A percentile compares a stretch with the other conserved stretches of the same genome.
phyloP scores from a whole-genome alignment of 2,329 filamentous ascomycete genomes.

The Domatiomyces catenatus region DNA sequence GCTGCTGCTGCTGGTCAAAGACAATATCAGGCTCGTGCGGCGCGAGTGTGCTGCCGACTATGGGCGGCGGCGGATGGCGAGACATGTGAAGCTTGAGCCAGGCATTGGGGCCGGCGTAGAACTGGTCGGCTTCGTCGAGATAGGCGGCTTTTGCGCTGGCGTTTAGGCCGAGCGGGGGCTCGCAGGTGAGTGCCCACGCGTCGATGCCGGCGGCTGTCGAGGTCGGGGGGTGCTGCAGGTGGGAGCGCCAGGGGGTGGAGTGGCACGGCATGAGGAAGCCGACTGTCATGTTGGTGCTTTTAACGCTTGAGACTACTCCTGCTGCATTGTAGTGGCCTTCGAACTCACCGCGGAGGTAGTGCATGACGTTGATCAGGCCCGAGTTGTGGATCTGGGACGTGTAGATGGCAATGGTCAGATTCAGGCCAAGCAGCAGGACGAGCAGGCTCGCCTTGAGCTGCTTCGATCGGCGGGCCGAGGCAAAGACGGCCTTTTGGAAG shows the following conservation, averaged over 20 bases:
- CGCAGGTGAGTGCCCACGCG: slow-evolving; percentile 77
- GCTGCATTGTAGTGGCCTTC: slow-evolving; percentile 38
- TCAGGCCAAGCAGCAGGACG: slow-evolving; percentile 44
- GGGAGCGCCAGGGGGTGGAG: slow-evolving; percentile 84
- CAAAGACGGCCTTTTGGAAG: slow-evolving; percentile 21
- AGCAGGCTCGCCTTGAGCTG: slow-evolving; percentile 41
- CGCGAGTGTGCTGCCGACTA: not conserved
- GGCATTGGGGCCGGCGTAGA: slow-evolving; percentile 51
- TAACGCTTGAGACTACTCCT: slow-evolving; percentile 1
- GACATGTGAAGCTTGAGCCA: slow-evolving; percentile 45
- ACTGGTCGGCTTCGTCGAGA: slow-evolving; percentile 77
- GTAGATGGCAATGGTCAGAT: slow-evolving; percentile 58
- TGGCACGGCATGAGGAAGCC: slow-evolving; percentile 93
- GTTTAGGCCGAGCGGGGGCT: slow-evolving; percentile 62
- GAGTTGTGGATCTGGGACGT: slow-evolving; percentile 63
- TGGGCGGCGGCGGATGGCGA: slow-evolving; percentile 14
- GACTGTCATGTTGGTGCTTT: slow-evolving; percentile 31
- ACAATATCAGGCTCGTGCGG: slow-evolving; percentile 17
- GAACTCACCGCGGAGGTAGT: slow-evolving; percentile 61
- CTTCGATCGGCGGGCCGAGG: slow-evolving; percentile 13
- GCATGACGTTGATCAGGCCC: slow-evolving; percentile 59
- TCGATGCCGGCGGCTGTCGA: slow-evolving; percentile 34
- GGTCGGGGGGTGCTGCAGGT: slow-evolving; percentile 52
- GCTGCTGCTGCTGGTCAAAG: slow-evolving; percentile 9
- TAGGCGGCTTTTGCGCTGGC: slow-evolving; percentile 49